Evolutionary conservation across 2,329 filamentous ascomycete species (phyloP).

Genomic region (Fusarium multiceps): DNA sequence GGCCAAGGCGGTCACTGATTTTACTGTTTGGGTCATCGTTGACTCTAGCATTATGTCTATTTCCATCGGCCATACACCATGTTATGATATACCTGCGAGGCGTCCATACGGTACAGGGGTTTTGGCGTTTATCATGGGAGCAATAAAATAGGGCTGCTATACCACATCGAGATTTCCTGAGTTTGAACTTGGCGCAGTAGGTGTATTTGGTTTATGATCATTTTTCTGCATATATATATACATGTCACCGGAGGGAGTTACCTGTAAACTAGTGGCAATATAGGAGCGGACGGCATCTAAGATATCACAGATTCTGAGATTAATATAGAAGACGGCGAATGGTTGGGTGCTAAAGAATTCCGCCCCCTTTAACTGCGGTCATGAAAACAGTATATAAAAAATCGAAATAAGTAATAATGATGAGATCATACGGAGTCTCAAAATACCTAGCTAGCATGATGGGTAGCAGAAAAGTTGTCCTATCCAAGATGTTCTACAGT

Average conservation of each 20-base stretch:
- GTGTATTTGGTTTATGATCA: constrained; percentile 7
- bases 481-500: not conserved
- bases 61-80: not conserved
- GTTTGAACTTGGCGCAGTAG: constrained; percentile 26
- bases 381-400: not conserved
- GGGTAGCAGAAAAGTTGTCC: not conserved
- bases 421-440: not conserved
- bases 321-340: not conserved
- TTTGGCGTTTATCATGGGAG: constrained; percentile 27
- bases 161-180: constrained; percentile 22
- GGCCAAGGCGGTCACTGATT: constrained; percentile 38
- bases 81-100: constrained; percentile 16
- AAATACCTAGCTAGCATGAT: not conserved
- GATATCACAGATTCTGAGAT: not conserved
- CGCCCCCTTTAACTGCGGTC: not conserved
- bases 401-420: not conserved
- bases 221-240: not conserved
- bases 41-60: not conserved
- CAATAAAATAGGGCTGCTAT: constrained; percentile 24
- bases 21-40: not conserved
- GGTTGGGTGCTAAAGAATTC: not conserved
- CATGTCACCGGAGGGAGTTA: not conserved
- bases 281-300: not conserved
- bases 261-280: not conserved
- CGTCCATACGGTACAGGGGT: constrained; percentile 6